phyloP scores from a whole-genome alignment of 257 asterid genomes.

The Rauvolfia tetraphylla region DNA sequence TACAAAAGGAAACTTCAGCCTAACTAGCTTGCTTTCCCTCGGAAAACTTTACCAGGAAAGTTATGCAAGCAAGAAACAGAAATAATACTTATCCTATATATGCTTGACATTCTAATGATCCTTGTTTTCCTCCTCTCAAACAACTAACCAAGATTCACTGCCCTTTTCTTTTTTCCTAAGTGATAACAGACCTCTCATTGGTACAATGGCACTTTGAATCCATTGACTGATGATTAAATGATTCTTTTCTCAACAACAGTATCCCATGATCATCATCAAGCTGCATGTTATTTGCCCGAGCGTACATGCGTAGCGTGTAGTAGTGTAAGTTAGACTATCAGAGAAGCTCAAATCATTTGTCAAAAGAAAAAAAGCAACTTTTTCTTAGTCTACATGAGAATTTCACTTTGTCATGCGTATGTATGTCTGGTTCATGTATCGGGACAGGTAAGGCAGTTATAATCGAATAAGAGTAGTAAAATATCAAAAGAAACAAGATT shows the following conservation, averaged over 20 bases:
- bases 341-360: neutral
- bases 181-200: neutral
- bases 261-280: too few relatives aligned
- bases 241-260: too few relatives aligned
- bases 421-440: conserved; percentile 5
- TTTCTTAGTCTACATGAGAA: neutral
- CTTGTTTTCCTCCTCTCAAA: neutral
- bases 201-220: neutral
- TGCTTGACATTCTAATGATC: neutral
- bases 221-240: too few relatives aligned
- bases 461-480: neutral
- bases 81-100: neutral
- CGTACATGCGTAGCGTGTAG: neutral
- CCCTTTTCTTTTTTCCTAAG: neutral
- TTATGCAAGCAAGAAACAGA: neutral
- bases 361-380: neutral
- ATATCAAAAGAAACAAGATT: neutral
- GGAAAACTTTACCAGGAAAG: neutral
- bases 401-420: neutral
- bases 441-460: neutral
- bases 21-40: neutral
- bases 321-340: neutral
- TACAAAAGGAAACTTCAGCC: neutral
- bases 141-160: neutral
- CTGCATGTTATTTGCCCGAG: neutral